These are phyloP conservation scores for Penicillium janthinellum DNA, from an alignment of 2,329 filamentous ascomycete genomes.

Conservation along the genomic window DNA sequence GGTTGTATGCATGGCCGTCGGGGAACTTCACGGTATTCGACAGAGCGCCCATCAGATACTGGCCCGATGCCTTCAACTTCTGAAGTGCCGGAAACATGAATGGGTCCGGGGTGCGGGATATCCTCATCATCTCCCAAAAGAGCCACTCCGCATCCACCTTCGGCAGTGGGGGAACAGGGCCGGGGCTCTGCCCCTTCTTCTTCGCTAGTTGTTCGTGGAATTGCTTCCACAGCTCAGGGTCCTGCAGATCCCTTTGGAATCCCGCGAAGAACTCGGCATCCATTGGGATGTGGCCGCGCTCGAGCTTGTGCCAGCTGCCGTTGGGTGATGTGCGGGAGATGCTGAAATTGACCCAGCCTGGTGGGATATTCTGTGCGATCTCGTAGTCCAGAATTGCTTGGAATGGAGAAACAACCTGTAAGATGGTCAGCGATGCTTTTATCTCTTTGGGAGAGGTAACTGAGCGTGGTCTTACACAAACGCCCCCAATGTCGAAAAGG, in stretches of 20 bases:
- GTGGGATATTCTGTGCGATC: slow-evolving; percentile 70
- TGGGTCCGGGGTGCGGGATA: slow-evolving; percentile 71
- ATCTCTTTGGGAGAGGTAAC: not conserved
- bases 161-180: slow-evolving; percentile 64
- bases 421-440: slow-evolving; percentile 8
- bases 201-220: slow-evolving; percentile 50
- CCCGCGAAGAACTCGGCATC: slow-evolving; percentile 72
- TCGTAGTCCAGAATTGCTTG: slow-evolving; percentile 94
- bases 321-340: slow-evolving; percentile 76
- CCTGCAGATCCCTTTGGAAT: slow-evolving; percentile 74
- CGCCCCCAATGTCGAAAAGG: slow-evolving; percentile 94
- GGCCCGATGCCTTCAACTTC: slow-evolving; percentile 63
- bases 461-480: slow-evolving; percentile 70
- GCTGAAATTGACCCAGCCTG: slow-evolving; percentile 88
- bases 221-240: slow-evolving; percentile 66
- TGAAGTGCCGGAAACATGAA: slow-evolving; percentile 84
- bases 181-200: slow-evolving; percentile 27
- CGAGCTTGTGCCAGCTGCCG: slow-evolving; percentile 86
- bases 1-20: slow-evolving; percentile 67
- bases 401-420: slow-evolving; percentile 83
- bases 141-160: slow-evolving; percentile 74
- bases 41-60: slow-evolving; percentile 76
- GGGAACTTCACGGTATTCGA: slow-evolving; percentile 92
- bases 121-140: slow-evolving; percentile 89
- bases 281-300: slow-evolving; percentile 78